Percentiles rank a stretch among this genome's conserved stretches.
Evolutionary conservation across 495 filamentous ascomycete genomes (phyloP).

Genomic region (Aspergillus ellipticus): DNA sequence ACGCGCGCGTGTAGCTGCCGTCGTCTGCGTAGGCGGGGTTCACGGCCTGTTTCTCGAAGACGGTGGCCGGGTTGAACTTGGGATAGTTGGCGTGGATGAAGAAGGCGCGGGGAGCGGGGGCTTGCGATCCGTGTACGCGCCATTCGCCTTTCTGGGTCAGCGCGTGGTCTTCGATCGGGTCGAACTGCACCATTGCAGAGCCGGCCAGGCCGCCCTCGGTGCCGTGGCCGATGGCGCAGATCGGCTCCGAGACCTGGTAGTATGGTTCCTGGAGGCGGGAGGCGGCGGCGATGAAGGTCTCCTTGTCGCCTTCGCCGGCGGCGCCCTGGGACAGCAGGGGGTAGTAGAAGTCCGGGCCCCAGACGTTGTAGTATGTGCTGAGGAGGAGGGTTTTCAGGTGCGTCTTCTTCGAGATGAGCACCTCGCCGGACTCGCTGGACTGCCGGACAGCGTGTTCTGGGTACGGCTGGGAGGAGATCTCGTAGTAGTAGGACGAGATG

Average conservation of each 20-base stretch:
- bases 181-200: conserved; percentile 42
- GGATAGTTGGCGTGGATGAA: conserved; percentile 50
- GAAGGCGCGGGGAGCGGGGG: conserved; percentile 27
- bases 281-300: conserved; percentile 52
- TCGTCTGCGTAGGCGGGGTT: conserved; percentile 32
- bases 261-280: conserved; percentile 39
- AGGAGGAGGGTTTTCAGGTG: conserved; percentile 49
- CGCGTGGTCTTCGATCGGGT: conserved; percentile 37
- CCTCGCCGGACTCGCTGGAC: conserved; percentile 51
- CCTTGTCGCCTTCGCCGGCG: conserved; percentile 56
- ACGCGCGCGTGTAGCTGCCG: conserved; percentile 38
- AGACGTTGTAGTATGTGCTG: conserved; percentile 57
- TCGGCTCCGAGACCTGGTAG: conserved; percentile 66
- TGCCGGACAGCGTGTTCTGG: conserved; percentile 25
- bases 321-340: conserved; percentile 49
- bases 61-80: conserved; percentile 47
- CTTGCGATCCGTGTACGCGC: conserved; percentile 19
- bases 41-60: conserved; percentile 34
- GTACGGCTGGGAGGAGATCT: conserved; percentile 39
- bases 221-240: conserved; percentile 75
- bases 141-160: conserved; percentile 20
- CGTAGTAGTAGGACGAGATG: conserved; percentile 43
- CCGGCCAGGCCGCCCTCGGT: conserved; percentile 44
- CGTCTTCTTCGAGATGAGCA: conserved; percentile 47
- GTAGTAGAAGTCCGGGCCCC: conserved; percentile 52